Percentiles rank a stretch among this genome's conserved stretches.
Evolutionary conservation across 495 filamentous ascomycete genomes (phyloP).

Genomic region (Trichoderma orchidacearum): DNA sequence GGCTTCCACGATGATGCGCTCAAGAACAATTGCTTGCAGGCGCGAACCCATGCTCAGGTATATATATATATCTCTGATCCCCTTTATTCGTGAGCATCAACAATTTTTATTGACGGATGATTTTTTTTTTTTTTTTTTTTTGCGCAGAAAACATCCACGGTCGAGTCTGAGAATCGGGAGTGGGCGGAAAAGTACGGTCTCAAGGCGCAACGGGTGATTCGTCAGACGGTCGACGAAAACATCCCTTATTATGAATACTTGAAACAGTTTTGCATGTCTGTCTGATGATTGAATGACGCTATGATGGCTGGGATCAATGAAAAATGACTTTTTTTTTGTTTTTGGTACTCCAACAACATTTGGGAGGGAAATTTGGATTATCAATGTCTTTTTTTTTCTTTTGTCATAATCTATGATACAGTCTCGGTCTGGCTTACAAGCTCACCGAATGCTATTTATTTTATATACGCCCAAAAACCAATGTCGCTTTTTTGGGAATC

Average conservation of each 20-base stretch:
- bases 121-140: too few species aligned
- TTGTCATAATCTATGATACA: conserved; percentile 2
- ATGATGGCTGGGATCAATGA: too few species aligned
- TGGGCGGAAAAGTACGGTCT: conserved; percentile 77
- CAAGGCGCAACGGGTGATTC: conserved; percentile 61
- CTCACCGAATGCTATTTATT: background rate
- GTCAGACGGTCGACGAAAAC: conserved; percentile 63
- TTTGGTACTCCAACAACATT: too few species aligned
- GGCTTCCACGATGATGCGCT: conserved; percentile 95
- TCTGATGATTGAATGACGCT: too few species aligned
- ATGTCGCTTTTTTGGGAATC: background rate
- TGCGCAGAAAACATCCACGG: conserved; percentile 24
- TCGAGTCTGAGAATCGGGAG: conserved; percentile 57
- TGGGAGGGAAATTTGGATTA: too few species aligned
- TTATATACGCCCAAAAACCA: background rate
- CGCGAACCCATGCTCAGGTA: conserved; percentile 50
- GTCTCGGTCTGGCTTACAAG: background rate
- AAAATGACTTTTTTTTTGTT: too few species aligned
- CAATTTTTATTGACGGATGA: background rate
- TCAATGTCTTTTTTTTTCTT: background rate
- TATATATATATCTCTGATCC: conserved; percentile 16
- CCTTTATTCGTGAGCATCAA: background rate
- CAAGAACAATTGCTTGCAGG: conserved; percentile 55
- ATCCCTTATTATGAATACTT: conserved; percentile 81
- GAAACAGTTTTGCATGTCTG: conserved; percentile 64